These are phyloP conservation scores for Mycena epipterygia DNA, from an alignment of 768 basidiomycete genomes.

Conservation along the genomic window DNA sequence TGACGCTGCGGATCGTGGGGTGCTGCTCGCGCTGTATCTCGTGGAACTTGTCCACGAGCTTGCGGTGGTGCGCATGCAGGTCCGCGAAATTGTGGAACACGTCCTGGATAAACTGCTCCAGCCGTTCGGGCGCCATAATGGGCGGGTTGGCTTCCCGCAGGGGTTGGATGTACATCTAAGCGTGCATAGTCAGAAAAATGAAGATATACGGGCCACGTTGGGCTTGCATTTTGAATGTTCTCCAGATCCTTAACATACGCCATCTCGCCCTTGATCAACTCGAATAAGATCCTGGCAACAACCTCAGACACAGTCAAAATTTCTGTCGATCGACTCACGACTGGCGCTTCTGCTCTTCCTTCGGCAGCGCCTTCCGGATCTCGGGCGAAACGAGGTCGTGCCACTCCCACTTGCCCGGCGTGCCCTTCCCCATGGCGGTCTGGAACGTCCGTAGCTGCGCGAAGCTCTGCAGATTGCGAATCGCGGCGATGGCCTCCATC, in stretches of 20 bases:
- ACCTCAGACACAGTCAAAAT: background rate
- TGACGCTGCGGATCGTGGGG: slow-evolving; percentile 82
- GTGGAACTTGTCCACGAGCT: slow-evolving; percentile 84
- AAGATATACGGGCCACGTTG: background rate
- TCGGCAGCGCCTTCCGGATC: slow-evolving; percentile 70
- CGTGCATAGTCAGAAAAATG: background rate
- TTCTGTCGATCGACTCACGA: slow-evolving; percentile 64
- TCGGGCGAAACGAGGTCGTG: slow-evolving; percentile 86
- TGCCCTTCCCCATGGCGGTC: slow-evolving; percentile 86
- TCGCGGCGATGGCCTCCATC: slow-evolving; percentile 83
- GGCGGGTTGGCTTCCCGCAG: slow-evolving; percentile 80
- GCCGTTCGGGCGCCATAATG: slow-evolving; percentile 77
- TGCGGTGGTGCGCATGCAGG: slow-evolving; percentile 79
- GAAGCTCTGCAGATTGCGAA: slow-evolving; percentile 84
- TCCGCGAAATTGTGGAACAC: slow-evolving; percentile 92
- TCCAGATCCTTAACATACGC: slow-evolving; percentile 93
- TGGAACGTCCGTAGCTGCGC: slow-evolving; percentile 93
- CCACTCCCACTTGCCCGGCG: slow-evolving; percentile 90
- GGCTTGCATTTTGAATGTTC: slow-evolving; percentile 79
- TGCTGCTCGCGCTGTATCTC: slow-evolving; percentile 92
- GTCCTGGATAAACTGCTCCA: slow-evolving; percentile 85
- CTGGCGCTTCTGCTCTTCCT: slow-evolving; percentile 87
- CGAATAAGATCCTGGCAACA: slow-evolving; percentile 83
- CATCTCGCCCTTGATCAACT: slow-evolving; percentile 97
- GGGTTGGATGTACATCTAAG: slow-evolving; percentile 85